A percentile compares a stretch with the other conserved stretches of the same genome.
Evolutionary conservation across 345 rosid genomes (phyloP).

Genomic region (Aquilaria malaccensis): DNA sequence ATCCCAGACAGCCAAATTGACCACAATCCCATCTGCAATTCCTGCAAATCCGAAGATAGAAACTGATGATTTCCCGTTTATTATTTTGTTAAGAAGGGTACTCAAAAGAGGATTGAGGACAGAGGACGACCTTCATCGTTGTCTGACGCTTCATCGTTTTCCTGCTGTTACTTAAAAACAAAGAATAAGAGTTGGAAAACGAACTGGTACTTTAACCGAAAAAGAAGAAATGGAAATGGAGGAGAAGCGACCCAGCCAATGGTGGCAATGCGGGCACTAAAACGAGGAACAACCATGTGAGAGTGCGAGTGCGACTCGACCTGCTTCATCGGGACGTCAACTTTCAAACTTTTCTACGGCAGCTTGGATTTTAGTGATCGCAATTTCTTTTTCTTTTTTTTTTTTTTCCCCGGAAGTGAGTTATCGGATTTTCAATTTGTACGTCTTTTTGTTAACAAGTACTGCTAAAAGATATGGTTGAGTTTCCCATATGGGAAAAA

Average conservation of each 20-base stretch:
- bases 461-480: no score
- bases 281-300: no score
- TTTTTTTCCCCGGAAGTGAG: no score
- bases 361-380: no score
- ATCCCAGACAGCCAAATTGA: slow-evolving; percentile 75
- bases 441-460: no score
- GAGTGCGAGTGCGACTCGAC: no score
- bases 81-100: background rate
- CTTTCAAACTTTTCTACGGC: no score
- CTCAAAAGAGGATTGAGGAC: background rate
- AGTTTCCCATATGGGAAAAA: no score
- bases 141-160: slow-evolving; percentile 9
- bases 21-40: slow-evolving; percentile 44
- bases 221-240: slow-evolving; percentile 19
- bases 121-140: slow-evolving; percentile 34
- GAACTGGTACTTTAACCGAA: slow-evolving; percentile 46
- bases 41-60: slow-evolving; percentile 27
- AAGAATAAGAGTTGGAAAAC: background rate
- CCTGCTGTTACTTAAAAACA: background rate
- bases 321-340: no score
- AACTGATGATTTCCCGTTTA: background rate
- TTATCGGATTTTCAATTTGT: no score
- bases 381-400: no score
- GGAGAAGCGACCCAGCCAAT: slow-evolving; percentile 9
- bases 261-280: no score